These are phyloP conservation scores for Phoma sp. DNA, from an alignment of 2,329 filamentous ascomycete species.

Conservation along the genomic window DNA sequence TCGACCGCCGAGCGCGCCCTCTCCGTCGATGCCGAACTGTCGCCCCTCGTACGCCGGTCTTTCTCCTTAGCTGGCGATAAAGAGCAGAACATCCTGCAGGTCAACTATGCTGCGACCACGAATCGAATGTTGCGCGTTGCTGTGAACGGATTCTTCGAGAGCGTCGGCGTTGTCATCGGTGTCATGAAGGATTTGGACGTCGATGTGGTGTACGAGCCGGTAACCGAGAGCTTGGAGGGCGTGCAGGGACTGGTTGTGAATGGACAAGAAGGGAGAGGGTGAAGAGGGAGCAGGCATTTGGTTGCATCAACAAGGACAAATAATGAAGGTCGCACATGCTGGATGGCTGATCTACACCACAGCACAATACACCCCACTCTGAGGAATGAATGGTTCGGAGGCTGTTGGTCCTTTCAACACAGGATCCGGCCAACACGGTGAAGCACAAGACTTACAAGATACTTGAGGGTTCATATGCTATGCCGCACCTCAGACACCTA, in stretches of 20 bases:
- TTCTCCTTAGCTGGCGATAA: constrained; percentile 61
- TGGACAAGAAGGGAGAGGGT: constrained; percentile 41
- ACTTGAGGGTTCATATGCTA: background rate
- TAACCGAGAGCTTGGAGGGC: constrained; percentile 55
- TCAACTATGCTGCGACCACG: constrained; percentile 84
- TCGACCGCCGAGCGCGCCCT: constrained; percentile 76
- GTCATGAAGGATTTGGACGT: constrained; percentile 91
- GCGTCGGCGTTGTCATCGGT: constrained; percentile 79
- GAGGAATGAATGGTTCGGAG: background rate
- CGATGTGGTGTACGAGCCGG: constrained; percentile 70
- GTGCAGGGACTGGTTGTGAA: constrained; percentile 73
- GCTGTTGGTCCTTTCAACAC: background rate
- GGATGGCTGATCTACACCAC: background rate
- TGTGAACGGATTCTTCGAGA: constrained; percentile 96
- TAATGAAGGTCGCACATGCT: background rate
- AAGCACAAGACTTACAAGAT: background rate
- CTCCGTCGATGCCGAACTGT: constrained; percentile 87
- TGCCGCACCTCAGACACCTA: background rate
- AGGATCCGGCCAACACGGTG: background rate
- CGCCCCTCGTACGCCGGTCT: constrained; percentile 76
- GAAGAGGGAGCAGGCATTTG: background rate
- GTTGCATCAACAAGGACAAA: background rate
- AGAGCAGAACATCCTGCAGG: constrained; percentile 64
- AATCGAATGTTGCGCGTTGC: constrained; percentile 96
- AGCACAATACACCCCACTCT: background rate